Conservation (phyloP, 2,329 filamentous ascomycete species). For the Venturia pyrina region DNA sequence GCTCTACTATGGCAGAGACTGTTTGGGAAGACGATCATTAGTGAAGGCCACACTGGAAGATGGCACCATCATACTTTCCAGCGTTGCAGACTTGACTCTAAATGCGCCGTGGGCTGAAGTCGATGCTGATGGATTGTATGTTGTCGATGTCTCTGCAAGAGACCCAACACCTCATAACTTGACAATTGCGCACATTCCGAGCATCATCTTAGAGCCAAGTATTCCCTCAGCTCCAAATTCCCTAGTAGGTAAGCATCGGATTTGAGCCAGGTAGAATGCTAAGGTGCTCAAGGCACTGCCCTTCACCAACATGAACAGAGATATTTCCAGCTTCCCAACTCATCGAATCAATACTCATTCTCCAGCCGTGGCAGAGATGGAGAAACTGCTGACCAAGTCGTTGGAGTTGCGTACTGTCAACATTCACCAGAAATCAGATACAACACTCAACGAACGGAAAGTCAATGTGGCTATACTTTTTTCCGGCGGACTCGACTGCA, state of each 20-base stretch:
- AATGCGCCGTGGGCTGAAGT: conserved; percentile 60
- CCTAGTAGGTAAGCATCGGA: background rate
- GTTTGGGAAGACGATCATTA: conserved; percentile 76
- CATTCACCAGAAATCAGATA: conserved; percentile 22
- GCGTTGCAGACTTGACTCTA: conserved; percentile 48
- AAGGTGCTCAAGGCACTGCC: background rate
- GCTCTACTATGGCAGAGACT: conserved; percentile 78
- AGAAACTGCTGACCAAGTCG: conserved; percentile 14
- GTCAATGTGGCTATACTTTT: conserved; percentile 65
- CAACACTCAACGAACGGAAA: background rate
- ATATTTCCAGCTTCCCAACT: background rate
- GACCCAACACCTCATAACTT: background rate
- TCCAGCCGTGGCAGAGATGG: background rate
- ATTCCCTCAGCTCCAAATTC: background rate
- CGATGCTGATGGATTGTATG: conserved; percentile 72
- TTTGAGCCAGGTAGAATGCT: background rate
- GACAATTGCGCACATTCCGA: background rate
- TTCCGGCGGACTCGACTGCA: conserved; percentile 90
- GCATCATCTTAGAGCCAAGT: background rate
- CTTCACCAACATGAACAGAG: background rate
- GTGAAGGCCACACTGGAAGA: conserved; percentile 24
- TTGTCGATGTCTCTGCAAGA: conserved; percentile 17
- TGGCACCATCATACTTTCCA: conserved; percentile 54
- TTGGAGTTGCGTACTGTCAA: conserved; percentile 35
- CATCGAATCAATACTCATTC: background rate